A percentile compares a stretch with the other conserved stretches of the same genome.
These are phyloP conservation scores for Nicotiana knightiana DNA, from an alignment of 257 asterid genomes.

Conservation along the genomic window DNA sequence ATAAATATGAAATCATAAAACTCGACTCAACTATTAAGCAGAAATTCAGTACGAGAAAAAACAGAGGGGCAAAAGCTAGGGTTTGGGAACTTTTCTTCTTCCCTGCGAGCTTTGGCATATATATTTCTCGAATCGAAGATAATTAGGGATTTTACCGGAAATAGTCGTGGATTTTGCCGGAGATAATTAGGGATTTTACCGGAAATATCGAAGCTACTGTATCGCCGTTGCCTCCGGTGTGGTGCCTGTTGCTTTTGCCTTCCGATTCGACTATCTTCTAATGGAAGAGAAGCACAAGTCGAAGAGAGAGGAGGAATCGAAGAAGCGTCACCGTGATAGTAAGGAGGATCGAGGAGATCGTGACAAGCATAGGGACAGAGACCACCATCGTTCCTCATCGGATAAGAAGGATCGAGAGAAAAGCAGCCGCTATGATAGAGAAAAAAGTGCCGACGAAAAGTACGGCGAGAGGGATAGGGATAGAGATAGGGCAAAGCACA, in stretches of 20 bases:
- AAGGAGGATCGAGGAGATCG: conserved; percentile 22
- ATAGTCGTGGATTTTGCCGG: neutral
- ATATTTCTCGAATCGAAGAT: too few relatives aligned
- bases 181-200: neutral
- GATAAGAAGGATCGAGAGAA: conserved; percentile 17
- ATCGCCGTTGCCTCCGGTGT: neutral
- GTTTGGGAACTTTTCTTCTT: too few relatives aligned
- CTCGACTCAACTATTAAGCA: too few relatives aligned
- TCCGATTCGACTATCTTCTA: neutral
- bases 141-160: neutral
- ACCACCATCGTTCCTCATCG: neutral
- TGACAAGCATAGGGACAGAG: conserved; percentile 13
- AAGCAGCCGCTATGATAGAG: conserved; percentile 14
- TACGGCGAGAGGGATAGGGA: neutral
- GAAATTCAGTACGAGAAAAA: too few relatives aligned
- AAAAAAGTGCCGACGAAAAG: conserved; percentile 9
- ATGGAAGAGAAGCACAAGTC: conserved; percentile 24
- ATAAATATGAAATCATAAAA: too few relatives aligned
- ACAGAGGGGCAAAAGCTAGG: too few relatives aligned
- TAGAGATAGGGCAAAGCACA: conserved; percentile 7
- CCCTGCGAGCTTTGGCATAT: too few relatives aligned
- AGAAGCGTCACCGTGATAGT: conserved; percentile 23
- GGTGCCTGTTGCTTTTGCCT: neutral
- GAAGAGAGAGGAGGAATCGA: conserved; percentile 13
- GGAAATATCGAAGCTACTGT: neutral